A percentile compares a stretch with the other conserved stretches of the same genome.
Conservation (phyloP, 345 rosid species). For the Hypericum perforatum region DNA sequence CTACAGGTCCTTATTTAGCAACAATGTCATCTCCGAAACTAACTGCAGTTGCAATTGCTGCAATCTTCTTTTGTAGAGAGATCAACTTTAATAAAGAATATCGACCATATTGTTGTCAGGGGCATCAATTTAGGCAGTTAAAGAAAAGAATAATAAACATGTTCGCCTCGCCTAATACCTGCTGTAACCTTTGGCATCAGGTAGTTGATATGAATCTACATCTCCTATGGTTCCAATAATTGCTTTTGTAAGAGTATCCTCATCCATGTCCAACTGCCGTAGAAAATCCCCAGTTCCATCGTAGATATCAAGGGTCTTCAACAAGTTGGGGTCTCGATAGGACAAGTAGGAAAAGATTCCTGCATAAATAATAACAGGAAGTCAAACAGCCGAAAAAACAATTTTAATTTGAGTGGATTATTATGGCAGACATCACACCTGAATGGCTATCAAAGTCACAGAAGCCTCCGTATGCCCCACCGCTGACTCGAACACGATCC, state of each 20-base stretch:
- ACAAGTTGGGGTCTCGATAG: neutral
- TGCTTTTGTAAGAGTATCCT: slow-evolving; percentile 69
- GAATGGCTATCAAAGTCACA: slow-evolving; percentile 91
- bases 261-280: slow-evolving; percentile 68
- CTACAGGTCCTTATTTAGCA: too few species aligned
- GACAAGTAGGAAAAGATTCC: too few species aligned
- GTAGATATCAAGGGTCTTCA: slow-evolving; percentile 79
- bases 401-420: neutral
- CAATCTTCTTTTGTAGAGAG: too few species aligned
- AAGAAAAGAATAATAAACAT: too few species aligned
- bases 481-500: slow-evolving; percentile 21
- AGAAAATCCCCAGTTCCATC: slow-evolving; percentile 83
- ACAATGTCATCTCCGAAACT: too few species aligned
- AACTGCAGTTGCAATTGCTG: too few species aligned
- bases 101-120: too few species aligned
- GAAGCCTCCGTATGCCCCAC: slow-evolving; percentile 98
- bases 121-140: too few species aligned
- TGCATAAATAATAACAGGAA: slow-evolving; percentile 42
- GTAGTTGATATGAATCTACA: too few species aligned
- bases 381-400: slow-evolving; percentile 39
- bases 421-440: slow-evolving; percentile 28
- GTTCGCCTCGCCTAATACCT: slow-evolving; percentile 40
- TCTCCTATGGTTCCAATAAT: too few species aligned
- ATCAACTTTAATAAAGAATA: too few species aligned
- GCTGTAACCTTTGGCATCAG: slow-evolving; percentile 70